phyloP scores from a whole-genome alignment of 129 eudicot genomes.

The Saposhnikovia divaricata region DNA sequence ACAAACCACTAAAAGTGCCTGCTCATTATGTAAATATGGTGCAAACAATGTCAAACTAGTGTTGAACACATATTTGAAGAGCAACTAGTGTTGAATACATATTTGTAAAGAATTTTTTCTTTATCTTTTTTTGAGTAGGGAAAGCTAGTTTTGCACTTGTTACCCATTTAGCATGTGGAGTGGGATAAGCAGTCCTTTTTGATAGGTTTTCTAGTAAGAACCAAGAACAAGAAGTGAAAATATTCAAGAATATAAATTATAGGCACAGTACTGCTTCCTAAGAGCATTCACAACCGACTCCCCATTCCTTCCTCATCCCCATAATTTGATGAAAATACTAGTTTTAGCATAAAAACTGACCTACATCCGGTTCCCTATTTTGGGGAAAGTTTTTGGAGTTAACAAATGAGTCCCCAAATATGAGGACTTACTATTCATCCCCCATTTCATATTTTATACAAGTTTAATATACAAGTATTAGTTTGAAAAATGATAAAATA shows the following conservation, averaged over 20 bases:
- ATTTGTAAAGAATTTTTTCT: not conserved
- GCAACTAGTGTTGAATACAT: not conserved
- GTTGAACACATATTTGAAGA: not conserved
- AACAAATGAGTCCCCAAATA: too few species aligned
- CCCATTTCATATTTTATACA: too few species aligned
- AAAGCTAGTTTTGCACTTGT: not conserved
- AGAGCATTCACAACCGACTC: too few species aligned
- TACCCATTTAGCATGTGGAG: not conserved
- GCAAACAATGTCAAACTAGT: not conserved
- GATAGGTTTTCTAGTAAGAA: not conserved
- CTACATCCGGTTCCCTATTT: too few species aligned
- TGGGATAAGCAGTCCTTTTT: not conserved
- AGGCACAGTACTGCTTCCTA: not conserved
- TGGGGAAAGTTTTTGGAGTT: too few species aligned
- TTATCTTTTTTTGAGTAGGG: not conserved
- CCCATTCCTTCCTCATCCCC: too few species aligned
- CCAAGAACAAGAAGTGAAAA: not conserved
- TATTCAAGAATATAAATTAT: not conserved
- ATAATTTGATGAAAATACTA: too few species aligned
- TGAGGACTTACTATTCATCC: too few species aligned
- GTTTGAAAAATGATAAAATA: too few species aligned
- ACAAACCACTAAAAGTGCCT: constrained; percentile 94
- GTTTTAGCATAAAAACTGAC: too few species aligned
- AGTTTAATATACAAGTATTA: too few species aligned
- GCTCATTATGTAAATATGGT: constrained; percentile 3